Base-by-base conservation (phyloP, 805 yeast species). In the Candida peoriensis region DNA sequence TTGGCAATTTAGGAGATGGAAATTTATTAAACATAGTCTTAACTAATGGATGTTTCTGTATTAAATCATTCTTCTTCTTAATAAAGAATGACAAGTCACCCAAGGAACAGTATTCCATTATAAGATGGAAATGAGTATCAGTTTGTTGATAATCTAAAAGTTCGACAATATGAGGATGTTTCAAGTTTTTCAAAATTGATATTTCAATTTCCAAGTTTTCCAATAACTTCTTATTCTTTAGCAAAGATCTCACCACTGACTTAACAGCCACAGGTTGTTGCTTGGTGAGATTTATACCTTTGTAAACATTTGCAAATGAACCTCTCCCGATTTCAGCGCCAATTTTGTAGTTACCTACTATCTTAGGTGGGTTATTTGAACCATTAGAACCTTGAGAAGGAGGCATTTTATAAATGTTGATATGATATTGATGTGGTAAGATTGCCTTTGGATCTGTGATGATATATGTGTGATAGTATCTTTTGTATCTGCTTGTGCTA, bases 21-120 rank as follows among this genome's bases (percentile, higher is more conserved):
- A 82, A 93, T 43, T 85, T 70, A 44, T 75, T 81, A 49, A 89
- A 72, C 37, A 93, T 68, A 0, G 86, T 75, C 23, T 80, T 78
- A 24, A 89, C 75, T 29, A 84, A 70, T 1, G 96, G 96, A 57
- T 87, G 86, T 7, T 81, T 75, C 45, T 73, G 70, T 24, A 76
- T 72, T 32, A 88, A 65, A 55, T 82, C 87, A 46, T 74, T 74
- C 51, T 89, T 71, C 54, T 77, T 79, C 51, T 84, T 75, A 37
- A 93, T 89, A 48, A 93, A 81, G 52, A 79, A 85, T 0, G 95
- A 84, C 42, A 93, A 69, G 61, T 93, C 98, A 11, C 98, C 98
- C 55, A 93, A 66, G 1, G 97, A 79, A 57, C 98, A 93, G 63
- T 87, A 93, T 58, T 93, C 97, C 97, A 93, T 93, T 13, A 90